Evolutionary conservation across 805 yeast species (phyloP), one percentile per base, ranked within the genome.

Genomic region (Candida palmyrensis): DNA sequence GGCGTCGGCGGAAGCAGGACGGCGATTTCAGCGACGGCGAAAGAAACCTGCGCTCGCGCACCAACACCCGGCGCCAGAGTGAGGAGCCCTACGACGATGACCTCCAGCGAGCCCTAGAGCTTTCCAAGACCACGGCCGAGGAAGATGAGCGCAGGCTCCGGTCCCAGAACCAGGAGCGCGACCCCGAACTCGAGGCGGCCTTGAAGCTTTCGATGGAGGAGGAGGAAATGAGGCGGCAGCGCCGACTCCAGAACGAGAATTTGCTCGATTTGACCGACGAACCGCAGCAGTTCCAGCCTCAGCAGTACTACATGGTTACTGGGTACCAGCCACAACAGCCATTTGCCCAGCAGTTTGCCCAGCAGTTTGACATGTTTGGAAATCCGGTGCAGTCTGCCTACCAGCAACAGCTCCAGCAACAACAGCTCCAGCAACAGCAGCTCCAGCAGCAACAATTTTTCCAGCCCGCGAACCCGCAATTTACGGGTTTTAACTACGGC

Each of bases 81-180:
- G 63, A 55, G 26, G 66, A 62, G 14, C 78, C 74, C 15, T 71
- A 73, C 39, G 96, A 87, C 47, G 82, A 77, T 13, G 96, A 86
- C 34, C 62, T 90, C 44, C 80, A 77, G 55, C 70, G 71, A 30
- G 97, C 96, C 0, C 62, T 90, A 33, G 95, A 83, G 45, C 82
- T 81, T 49, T 82, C 94, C 33, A 74, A 76, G 49, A 55, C 69
- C 46, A 85, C 95, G 2, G 96, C 95, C 1, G 88, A 82, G 43
- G 89, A 84, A 41, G 96, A 88, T 44, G 83, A 77, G 41, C 68
- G 67, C 33, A 68, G 80, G 41, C 66, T 79, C 45, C 62, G 64
- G 30, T 54, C 55, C 29, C 61, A 54, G 20, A 42, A 38, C 3
- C 54, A 44, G 5, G 71, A 64, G 27, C 71, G 66, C 25, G 83